Evolutionary conservation across 1,284 basidiomycete species (phyloP), one percentile per base, ranked within the genome.

Genomic region (Trichosporon asahii): DNA sequence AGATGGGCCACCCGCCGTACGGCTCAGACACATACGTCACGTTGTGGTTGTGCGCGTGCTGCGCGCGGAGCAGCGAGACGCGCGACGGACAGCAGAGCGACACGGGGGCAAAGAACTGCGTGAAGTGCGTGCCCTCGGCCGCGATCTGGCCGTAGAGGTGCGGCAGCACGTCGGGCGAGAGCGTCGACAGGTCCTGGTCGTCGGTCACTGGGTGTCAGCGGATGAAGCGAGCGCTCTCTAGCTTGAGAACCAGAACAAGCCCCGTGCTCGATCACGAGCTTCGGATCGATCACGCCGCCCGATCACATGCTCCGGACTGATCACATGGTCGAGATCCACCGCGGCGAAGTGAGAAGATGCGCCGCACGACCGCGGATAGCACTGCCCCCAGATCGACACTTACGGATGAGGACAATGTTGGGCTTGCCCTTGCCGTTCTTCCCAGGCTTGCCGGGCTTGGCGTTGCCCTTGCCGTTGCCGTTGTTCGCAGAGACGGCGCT

Each of bases 21-120:
- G 79, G 79, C 11, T 66, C 65, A 11, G 69, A 60, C 1, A 80
- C 79, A 27, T 71, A 76, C 1, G 79, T 79, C 57, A 79, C 72
- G 70, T 79, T 80, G 68, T 78, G 77, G 72, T 77, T 77, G 72
- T 80, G 79, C 3, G 79, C 76, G 40, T 76, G 73, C 65, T 79
- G 78, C 2, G 76, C 72, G 8, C 78, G 72, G 2, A 79, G 70
- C 8, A 80, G 74, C 21, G 72, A 73, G 5, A 77, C 74, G 1
- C 78, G 75, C 1, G 76, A 76, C 0, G 79, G 79, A 55, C 79
- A 80, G 69, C 79, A 80, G 8, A 80, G 68, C 0, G 75, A 75
- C 14, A 76, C 75, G 5, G 77, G 77, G 0, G 74, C 70, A 61
- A 76, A 78, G 68, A 77, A 79, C 69, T 77, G 76, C 46, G 72